A percentile compares a stretch with the other conserved stretches of the same genome.
phyloP scores from a whole-genome alignment of 2,329 filamentous ascomycete genomes.

The Thielaviopsis musarum region DNA sequence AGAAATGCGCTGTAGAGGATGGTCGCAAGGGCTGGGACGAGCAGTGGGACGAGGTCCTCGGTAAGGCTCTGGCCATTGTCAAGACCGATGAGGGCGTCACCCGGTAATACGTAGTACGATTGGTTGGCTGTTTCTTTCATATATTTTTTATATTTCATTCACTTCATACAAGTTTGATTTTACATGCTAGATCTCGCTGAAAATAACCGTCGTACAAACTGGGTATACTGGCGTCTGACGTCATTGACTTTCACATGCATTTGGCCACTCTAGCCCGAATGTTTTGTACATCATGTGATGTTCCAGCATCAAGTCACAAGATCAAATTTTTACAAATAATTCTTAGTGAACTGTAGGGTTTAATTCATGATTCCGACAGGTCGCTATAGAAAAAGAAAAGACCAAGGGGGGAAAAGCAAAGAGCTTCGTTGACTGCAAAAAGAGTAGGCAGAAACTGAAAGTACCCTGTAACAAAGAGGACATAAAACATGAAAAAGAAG shows the following conservation, averaged over 20 bases:
- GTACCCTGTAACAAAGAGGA: not conserved
- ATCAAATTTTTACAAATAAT: not conserved
- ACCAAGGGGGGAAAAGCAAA: not conserved
- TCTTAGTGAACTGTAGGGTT: not conserved
- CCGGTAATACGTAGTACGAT: not conserved
- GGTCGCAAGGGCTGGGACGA: slow-evolving; percentile 71
- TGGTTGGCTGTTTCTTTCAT: not conserved
- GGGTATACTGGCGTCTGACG: not conserved
- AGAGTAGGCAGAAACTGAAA: not conserved
- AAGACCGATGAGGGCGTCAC: not conserved
- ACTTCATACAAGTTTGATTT: not conserved
- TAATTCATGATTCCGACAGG: not conserved
- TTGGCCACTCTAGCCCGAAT: not conserved
- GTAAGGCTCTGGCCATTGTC: slow-evolving; percentile 44
- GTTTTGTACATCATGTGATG: not conserved
- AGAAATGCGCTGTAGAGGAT: slow-evolving; percentile 55
- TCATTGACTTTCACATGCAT: not conserved
- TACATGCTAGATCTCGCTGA: too few species aligned
- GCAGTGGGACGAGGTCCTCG: slow-evolving; percentile 78
- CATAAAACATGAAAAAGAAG: slow-evolving; percentile 6
- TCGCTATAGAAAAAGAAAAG: not conserved
- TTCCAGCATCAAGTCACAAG: not conserved
- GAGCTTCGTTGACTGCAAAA: not conserved
- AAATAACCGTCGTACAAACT: not conserved
- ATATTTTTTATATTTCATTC: not conserved